A percentile compares a stretch with the other conserved stretches of the same genome.
Conservation (phyloP, 768 basidiomycete species). For the Lentinula detonsa region DNA sequence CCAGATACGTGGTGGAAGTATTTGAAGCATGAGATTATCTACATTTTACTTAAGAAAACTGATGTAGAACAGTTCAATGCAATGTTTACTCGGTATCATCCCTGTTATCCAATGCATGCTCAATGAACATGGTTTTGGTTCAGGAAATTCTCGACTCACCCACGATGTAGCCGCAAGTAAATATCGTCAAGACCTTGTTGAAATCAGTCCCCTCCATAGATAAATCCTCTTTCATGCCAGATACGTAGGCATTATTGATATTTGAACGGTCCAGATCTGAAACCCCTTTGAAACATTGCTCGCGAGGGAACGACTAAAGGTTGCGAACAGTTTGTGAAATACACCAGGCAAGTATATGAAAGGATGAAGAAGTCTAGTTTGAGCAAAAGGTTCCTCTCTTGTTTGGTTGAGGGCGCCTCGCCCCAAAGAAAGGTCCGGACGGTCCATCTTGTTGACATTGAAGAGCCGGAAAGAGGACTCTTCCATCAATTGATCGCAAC, state of each 20-base stretch:
- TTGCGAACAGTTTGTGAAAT: constrained; percentile 56
- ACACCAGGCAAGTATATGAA: constrained; percentile 69
- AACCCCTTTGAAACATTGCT: background rate
- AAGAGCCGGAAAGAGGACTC: background rate
- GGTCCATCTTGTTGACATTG: background rate
- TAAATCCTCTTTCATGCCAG: constrained; percentile 72
- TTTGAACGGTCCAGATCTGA: constrained; percentile 65
- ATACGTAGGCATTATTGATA: constrained; percentile 71
- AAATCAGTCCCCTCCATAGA: constrained; percentile 58
- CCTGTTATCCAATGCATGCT: constrained; percentile 21
- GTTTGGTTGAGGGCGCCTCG: constrained; percentile 28
- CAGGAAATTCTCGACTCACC: background rate
- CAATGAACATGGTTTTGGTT: background rate
- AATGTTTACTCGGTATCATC: constrained; percentile 56
- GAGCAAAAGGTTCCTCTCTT: constrained; percentile 45
- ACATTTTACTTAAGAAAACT: background rate
- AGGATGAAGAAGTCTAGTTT: constrained; percentile 67
- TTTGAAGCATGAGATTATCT: constrained; percentile 65
- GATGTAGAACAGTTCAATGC: background rate
- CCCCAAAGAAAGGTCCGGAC: constrained; percentile 27
- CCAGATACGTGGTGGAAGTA: constrained; percentile 59
- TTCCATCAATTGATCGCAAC: too few relatives aligned
- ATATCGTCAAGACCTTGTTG: constrained; percentile 66
- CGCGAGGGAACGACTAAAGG: background rate
- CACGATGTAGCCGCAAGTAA: constrained; percentile 70